These are phyloP conservation scores for Avicennia marina DNA, from an alignment of 257 asterid genomes.

Conservation along the genomic window DNA sequence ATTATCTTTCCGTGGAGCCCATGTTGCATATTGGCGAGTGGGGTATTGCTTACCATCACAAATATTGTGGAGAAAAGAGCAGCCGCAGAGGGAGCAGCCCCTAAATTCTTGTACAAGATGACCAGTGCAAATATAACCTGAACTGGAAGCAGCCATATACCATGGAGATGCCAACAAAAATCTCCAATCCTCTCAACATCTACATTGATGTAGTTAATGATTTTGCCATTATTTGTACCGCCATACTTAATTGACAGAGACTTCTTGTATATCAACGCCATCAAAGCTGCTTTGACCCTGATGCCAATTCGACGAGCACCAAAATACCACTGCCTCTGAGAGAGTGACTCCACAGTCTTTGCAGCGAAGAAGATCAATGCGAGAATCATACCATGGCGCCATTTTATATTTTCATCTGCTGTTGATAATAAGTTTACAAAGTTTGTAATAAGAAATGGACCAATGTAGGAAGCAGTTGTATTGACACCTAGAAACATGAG, in stretches of 20 bases:
- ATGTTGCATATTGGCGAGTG: constrained; percentile 70
- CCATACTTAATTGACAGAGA: constrained; percentile 51
- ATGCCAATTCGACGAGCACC: constrained; percentile 79
- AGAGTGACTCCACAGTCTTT: constrained; percentile 68
- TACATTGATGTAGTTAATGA: constrained; percentile 63
- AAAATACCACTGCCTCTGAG: constrained; percentile 90
- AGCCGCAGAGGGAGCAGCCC: constrained; percentile 62
- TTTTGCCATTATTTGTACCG: constrained; percentile 51
- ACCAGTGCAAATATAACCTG: constrained; percentile 62
- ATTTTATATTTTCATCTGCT: constrained; percentile 37
- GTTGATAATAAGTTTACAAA: constrained; percentile 67
- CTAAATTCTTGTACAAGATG: constrained; percentile 63
- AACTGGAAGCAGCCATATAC: constrained; percentile 75
- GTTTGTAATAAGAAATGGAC: constrained; percentile 72
- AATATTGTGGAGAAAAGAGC: constrained; percentile 64
- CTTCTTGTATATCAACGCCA: constrained; percentile 65
- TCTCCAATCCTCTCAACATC: constrained; percentile 88
- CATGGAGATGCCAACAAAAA: constrained; percentile 70
- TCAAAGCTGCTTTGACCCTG: constrained; percentile 60
- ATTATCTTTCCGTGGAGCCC: constrained; percentile 56
- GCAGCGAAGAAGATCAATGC: constrained; percentile 67
- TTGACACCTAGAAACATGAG: constrained; percentile 50
- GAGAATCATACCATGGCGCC: constrained; percentile 58
- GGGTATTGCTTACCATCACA: constrained; percentile 84
- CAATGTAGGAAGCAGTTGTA: constrained; percentile 68